phyloP scores from a whole-genome alignment of 805 yeast species.

The Candida broadrunensis region DNA sequence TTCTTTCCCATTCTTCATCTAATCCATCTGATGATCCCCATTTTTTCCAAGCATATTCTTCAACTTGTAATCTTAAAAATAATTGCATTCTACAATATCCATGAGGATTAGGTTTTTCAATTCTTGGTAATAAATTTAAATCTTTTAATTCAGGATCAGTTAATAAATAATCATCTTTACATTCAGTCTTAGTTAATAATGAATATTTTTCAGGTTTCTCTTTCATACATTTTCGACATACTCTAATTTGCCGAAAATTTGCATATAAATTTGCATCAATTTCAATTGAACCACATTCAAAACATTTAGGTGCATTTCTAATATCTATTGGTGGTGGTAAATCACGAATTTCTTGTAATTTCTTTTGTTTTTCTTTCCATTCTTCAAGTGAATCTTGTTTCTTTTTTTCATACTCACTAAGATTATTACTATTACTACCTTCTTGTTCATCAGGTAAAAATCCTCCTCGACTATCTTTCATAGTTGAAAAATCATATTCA shows the following conservation, averaged over 20 bases:
- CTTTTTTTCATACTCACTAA: conserved; percentile 2
- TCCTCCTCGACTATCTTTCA: conserved; percentile 88
- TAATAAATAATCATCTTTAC: conserved; percentile 84
- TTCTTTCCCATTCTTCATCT: conserved; percentile 87
- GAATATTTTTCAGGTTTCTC: conserved; percentile 84
- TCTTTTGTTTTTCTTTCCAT: conserved; percentile 46
- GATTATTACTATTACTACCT: conserved; percentile 7
- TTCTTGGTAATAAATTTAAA: conserved; percentile 58
- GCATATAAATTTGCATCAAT: conserved; percentile 69
- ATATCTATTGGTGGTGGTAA: conserved; percentile 73
- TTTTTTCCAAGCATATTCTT: conserved; percentile 84
- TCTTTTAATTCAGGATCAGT: conserved; percentile 93
- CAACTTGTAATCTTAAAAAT: conserved; percentile 87
- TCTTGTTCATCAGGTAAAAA: conserved; percentile 43
- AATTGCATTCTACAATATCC: conserved; percentile 92
- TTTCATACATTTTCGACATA: conserved; percentile 76
- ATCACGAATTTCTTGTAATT: conserved; percentile 40
- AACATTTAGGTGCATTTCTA: conserved; percentile 74
- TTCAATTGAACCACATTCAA: conserved; percentile 79
- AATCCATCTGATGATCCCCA: conserved; percentile 91
- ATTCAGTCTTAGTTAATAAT: conserved; percentile 89
- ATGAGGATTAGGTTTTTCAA: conserved; percentile 94
- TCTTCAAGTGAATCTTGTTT: conserved; percentile 31
- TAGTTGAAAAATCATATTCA: conserved; percentile 85
- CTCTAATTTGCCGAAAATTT: conserved; percentile 64